Percentiles rank a stretch among this genome's conserved stretches.
These are phyloP conservation scores for Penicillium nordicum DNA, from an alignment of 2,329 filamentous ascomycete species.

Conservation along the genomic window DNA sequence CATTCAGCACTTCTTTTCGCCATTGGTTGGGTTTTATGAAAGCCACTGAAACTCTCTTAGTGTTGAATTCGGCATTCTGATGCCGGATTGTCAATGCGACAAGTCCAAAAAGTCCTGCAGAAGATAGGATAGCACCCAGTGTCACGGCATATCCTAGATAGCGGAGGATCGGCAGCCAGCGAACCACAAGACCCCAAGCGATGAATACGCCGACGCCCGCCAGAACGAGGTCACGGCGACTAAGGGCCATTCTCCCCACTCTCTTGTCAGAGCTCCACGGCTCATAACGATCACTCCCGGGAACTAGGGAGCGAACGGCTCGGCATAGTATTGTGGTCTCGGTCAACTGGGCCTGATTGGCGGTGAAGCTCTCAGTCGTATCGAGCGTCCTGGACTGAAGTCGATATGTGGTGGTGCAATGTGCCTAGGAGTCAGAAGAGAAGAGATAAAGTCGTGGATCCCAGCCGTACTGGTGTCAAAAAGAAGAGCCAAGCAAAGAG, in stretches of 20 bases:
- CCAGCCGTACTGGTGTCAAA: background rate
- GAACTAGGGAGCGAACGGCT: constrained; percentile 16
- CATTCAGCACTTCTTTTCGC: constrained; percentile 64
- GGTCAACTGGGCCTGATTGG: background rate
- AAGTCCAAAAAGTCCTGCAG: constrained; percentile 56
- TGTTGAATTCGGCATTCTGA: constrained; percentile 38
- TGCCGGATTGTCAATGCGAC: constrained; percentile 55
- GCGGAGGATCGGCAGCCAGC: constrained; percentile 77
- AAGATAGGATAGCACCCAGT: constrained; percentile 59
- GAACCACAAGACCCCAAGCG: constrained; percentile 80
- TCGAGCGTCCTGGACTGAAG: background rate
- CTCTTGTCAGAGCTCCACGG: constrained; percentile 43
- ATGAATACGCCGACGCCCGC: constrained; percentile 55
- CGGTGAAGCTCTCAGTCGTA: background rate
- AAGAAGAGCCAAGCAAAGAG: constrained; percentile 1
- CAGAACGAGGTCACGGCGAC: constrained; percentile 43
- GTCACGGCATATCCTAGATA: constrained; percentile 83
- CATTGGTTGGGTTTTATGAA: constrained; percentile 65
- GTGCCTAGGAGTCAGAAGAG: background rate
- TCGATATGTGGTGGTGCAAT: background rate
- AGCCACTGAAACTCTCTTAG: constrained; percentile 44
- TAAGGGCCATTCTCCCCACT: constrained; percentile 47
- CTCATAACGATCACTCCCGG: constrained; percentile 33
- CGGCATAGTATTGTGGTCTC: constrained; percentile 11
- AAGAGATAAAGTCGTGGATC: background rate